phyloP scores from a whole-genome alignment of 1,284 basidiomycete species.

The Pseudomicrostroma phylloplanum region DNA sequence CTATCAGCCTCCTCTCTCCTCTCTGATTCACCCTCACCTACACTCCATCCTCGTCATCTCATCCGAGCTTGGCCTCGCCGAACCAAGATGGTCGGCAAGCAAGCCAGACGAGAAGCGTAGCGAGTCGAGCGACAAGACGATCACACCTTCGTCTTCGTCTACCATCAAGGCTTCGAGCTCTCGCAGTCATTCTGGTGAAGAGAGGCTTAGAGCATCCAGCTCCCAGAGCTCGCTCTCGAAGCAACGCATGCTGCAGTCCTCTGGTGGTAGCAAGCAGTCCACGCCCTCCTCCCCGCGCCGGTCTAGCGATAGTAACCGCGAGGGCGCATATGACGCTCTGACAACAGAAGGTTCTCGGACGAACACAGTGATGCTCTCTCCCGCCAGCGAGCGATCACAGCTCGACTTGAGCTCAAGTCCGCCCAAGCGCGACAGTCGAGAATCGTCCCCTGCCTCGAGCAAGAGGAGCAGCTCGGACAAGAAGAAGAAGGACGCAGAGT shows the following conservation, averaged over 20 bases:
- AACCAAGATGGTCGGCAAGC: constrained; percentile 2
- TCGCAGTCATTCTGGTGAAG: too few relatives aligned
- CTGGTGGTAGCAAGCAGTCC: neutral
- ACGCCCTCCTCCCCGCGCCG: neutral
- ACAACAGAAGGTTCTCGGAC: too few relatives aligned
- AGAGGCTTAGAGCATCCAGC: neutral
- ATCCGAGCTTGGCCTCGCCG: neutral
- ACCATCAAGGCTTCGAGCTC: neutral
- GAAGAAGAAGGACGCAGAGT: neutral
- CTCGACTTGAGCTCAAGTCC: neutral
- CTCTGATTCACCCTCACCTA: neutral
- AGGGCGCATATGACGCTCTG: neutral
- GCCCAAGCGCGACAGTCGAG: neutral
- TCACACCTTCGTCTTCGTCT: neutral
- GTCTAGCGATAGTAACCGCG: neutral
- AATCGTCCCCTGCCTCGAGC: neutral
- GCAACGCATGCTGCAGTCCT: neutral
- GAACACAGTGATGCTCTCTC: neutral
- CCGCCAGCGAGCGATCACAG: neutral
- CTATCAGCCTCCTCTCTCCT: neutral
- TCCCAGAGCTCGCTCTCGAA: neutral
- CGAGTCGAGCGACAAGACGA: constrained; percentile 5
- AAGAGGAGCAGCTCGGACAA: neutral
- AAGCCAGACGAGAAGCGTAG: constrained; percentile 7
- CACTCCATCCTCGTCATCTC: neutral